Conservation (phyloP, 805 yeast genomes). For the Saccharomycopsis capsularis region DNA sequence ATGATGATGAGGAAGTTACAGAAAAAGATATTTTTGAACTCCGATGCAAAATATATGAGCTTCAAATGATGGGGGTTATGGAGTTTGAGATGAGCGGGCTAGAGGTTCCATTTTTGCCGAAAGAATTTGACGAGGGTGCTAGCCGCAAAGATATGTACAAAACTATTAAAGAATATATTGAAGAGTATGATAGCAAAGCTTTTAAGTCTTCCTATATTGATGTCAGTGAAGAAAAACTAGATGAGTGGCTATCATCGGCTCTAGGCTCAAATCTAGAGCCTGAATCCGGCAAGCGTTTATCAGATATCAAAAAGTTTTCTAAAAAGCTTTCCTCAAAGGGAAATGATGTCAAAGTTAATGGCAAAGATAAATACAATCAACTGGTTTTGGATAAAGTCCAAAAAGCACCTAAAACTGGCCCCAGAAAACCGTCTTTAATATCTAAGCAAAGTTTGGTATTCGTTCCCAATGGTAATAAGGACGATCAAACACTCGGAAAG, state of each 20-base stretch:
- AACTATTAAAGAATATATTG: slow-evolving; percentile 56
- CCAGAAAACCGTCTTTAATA: not conserved
- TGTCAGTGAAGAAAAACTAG: slow-evolving; percentile 6
- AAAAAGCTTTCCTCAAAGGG: not conserved
- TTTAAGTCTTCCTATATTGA: slow-evolving; percentile 30
- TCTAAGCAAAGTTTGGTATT: slow-evolving; percentile 7
- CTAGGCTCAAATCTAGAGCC: too few species aligned
- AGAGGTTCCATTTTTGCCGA: slow-evolving; percentile 19
- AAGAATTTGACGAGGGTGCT: not conserved
- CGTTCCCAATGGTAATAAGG: not conserved
- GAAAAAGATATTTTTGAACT: slow-evolving; percentile 48
- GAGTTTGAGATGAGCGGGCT: slow-evolving; percentile 68
- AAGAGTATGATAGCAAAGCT: slow-evolving; percentile 53
- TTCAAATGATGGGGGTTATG: slow-evolving; percentile 98
- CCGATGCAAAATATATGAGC: slow-evolving; percentile 84
- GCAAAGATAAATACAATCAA: too few species aligned
- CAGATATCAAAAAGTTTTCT: not conserved
- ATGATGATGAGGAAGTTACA: slow-evolving; percentile 6
- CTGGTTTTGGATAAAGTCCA: not conserved
- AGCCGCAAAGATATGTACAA: slow-evolving; percentile 20
- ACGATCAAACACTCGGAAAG: not conserved
- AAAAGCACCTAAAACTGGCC: not conserved
- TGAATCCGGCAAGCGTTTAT: not conserved
- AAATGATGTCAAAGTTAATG: not conserved
- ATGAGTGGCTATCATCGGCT: slow-evolving; percentile 7